phyloP scores from a whole-genome alignment of 106 monocot genomes.

The Acanthochlamys bracteata region DNA sequence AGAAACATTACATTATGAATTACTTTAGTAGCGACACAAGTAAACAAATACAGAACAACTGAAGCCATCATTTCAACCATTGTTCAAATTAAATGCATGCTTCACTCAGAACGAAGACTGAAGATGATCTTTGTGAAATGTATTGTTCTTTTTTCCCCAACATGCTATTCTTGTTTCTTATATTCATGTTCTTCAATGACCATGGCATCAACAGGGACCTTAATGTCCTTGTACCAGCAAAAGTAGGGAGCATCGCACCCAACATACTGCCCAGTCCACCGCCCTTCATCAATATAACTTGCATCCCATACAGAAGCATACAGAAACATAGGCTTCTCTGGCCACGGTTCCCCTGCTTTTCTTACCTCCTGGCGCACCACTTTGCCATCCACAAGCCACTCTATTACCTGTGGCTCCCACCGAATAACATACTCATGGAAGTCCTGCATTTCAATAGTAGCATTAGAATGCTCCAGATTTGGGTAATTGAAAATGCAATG shows the following conservation, averaged over 20 bases:
- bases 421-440: slow-evolving; percentile 60
- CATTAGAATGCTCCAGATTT: too few species aligned
- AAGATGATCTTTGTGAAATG: neutral
- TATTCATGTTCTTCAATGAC: slow-evolving; percentile 37
- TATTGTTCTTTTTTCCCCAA: too few species aligned
- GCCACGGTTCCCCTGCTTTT: slow-evolving; percentile 29
- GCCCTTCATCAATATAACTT: slow-evolving; percentile 48
- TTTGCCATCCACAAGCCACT: slow-evolving; percentile 48
- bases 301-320: slow-evolving; percentile 78
- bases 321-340: slow-evolving; percentile 53
- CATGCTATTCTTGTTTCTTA: too few species aligned
- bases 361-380: slow-evolving; percentile 41
- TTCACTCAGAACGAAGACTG: too few species aligned
- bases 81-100: too few species aligned
- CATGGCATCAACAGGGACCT: slow-evolving; percentile 28
- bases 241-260: slow-evolving; percentile 58
- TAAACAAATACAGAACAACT: too few species aligned
- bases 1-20: too few species aligned
- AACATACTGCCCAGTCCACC: slow-evolving; percentile 50
- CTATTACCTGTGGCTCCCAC: slow-evolving; percentile 35
- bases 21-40: too few species aligned
- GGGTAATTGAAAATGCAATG: too few species aligned
- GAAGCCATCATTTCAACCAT: too few species aligned
- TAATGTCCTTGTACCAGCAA: slow-evolving; percentile 54
- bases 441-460: slow-evolving; percentile 2